Evolutionary conservation across 306 rosid genomes (phyloP).

Genomic region (Morella rubra): DNA sequence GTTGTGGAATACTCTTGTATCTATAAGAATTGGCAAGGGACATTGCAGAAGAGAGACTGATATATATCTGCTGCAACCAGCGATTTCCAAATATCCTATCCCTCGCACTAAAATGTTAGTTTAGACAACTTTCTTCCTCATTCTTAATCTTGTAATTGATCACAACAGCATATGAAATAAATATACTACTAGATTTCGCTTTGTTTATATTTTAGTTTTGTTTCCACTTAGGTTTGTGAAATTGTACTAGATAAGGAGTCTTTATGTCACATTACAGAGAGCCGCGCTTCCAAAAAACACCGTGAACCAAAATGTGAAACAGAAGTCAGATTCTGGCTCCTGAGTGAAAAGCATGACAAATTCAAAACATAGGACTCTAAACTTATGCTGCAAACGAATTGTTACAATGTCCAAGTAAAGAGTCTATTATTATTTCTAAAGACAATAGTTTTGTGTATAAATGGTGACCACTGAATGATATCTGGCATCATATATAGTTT

Average conservation of each 20-base stretch:
- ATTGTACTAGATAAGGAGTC: too few species aligned
- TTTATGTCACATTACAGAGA: too few species aligned
- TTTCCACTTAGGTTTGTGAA: too few species aligned
- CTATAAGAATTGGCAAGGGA: neutral
- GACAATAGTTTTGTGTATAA: neutral
- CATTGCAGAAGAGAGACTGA: neutral
- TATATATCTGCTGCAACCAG: neutral
- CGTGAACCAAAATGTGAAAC: neutral
- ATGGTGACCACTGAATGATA: too few species aligned
- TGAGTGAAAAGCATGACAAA: neutral
- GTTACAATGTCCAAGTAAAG: neutral
- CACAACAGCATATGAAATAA: neutral
- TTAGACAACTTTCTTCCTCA: neutral
- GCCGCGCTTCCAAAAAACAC: too few species aligned
- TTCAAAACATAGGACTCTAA: neutral
- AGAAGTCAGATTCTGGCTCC: neutral
- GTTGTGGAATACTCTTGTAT: neutral
- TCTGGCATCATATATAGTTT: too few species aligned
- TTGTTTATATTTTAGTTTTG: too few species aligned
- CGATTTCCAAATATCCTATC: neutral
- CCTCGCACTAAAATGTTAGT: neutral
- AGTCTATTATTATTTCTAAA: neutral
- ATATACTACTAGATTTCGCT: too few species aligned
- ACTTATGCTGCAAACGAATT: neutral
- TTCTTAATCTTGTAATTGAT: neutral